Evolutionary conservation across 208 protist species (phyloP).

Genomic region (Angomonas deanei): DNA sequence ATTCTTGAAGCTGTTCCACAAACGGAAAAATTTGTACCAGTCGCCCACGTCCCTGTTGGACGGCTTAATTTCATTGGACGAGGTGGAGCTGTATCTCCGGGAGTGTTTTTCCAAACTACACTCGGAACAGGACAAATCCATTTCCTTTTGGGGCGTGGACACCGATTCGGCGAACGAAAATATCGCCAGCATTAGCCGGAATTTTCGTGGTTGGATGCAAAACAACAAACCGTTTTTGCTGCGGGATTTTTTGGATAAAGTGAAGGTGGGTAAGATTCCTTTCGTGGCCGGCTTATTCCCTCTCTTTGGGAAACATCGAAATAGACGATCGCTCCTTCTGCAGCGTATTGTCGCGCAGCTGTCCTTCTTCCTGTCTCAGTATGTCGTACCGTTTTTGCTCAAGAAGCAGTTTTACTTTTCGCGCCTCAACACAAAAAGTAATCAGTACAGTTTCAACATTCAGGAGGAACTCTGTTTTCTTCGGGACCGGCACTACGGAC

Average conservation of each 20-base stretch:
- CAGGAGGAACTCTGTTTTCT: neutral
- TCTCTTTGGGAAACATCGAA: neutral
- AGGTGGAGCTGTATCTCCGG: neutral
- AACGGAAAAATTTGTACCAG: neutral
- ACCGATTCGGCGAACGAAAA: neutral
- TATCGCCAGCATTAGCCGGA: neutral
- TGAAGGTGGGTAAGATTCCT: neutral
- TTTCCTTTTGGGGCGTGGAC: neutral
- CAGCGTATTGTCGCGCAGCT: neutral
- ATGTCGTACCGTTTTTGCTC: neutral
- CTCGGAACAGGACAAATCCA: neutral
- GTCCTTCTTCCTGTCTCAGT: neutral
- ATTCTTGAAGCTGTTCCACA: neutral
- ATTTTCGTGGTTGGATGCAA: neutral
- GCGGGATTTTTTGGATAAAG: neutral
- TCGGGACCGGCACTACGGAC: neutral
- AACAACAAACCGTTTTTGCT: neutral
- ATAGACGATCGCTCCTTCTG: neutral
- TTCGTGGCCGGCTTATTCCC: neutral
- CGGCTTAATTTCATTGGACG: neutral
- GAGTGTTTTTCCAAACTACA: neutral
- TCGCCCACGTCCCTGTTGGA: no score
- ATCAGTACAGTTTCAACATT: neutral
- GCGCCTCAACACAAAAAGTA: neutral
- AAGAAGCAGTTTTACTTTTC: neutral